A percentile compares a stretch with the other conserved stretches of the same genome.
These are phyloP conservation scores for Phytophthora fragariaefolia DNA, from an alignment of 352 stramenopile species.

Conservation along the genomic window DNA sequence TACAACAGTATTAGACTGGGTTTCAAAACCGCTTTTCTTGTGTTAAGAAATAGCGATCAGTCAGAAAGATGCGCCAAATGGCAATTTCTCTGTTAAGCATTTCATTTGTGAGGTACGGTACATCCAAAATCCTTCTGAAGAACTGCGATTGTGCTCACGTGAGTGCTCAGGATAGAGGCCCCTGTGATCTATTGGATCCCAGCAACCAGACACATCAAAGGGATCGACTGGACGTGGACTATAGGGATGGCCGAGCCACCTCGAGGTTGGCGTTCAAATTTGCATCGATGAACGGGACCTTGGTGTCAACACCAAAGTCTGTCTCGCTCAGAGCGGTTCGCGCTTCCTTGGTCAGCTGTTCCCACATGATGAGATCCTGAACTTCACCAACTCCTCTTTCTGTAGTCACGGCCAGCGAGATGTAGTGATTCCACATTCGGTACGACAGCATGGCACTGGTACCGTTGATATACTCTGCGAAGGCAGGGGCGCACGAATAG, in stretches of 20 bases:
- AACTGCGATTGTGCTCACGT: no score
- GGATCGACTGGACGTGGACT: no score
- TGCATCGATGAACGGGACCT: slow-evolving; percentile 19
- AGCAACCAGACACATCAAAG: no score
- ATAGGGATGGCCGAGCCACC: background rate
- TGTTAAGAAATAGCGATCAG: no score
- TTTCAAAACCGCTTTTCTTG: no score
- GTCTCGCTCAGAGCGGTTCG: slow-evolving; percentile 19
- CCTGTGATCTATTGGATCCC: no score
- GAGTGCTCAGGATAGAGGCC: no score
- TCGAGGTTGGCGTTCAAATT: background rate
- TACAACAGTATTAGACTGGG: no score
- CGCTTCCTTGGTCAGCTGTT: slow-evolving; percentile 18
- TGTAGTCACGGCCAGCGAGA: slow-evolving; percentile 13
- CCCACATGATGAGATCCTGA: slow-evolving; percentile 7
- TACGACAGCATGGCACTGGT: slow-evolving; percentile 21
- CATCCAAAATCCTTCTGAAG: no score
- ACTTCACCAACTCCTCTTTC: slow-evolving; percentile 4
- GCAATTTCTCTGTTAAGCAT: no score
- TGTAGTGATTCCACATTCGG: background rate
- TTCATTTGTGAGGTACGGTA: no score
- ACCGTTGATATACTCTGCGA: slow-evolving; percentile 27
- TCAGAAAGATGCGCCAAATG: no score
- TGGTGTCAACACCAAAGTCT: slow-evolving; percentile 22
- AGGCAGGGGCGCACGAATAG: background rate